Percentiles rank a stretch among this genome's conserved stretches.
phyloP scores from a whole-genome alignment of 257 asterid genomes.

The Solanum okadae region DNA sequence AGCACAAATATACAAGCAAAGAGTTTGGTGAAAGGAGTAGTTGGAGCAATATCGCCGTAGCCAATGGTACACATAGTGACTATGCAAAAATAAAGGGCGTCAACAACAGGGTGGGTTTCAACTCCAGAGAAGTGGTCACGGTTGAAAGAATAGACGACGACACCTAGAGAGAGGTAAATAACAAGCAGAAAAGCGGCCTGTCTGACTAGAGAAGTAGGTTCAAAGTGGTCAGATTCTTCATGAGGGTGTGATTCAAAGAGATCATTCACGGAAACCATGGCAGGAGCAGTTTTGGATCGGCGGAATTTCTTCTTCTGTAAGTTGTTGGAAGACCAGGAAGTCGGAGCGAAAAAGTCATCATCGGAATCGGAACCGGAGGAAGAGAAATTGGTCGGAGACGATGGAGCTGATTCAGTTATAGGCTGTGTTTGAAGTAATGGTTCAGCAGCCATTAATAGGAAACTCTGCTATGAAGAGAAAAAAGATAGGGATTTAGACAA shows the following conservation, averaged over 20 bases:
- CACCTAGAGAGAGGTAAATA: constrained; percentile 57
- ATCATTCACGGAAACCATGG: constrained; percentile 25
- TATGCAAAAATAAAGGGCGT: constrained; percentile 70
- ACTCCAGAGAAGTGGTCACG: constrained; percentile 37
- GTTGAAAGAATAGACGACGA: constrained; percentile 38
- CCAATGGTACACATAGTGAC: constrained; percentile 91
- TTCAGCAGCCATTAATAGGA: not conserved
- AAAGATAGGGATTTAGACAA: not conserved
- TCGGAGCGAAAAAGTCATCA: not conserved
- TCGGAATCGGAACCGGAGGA: not conserved
- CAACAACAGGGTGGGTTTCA: constrained; percentile 65
- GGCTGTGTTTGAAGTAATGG: not conserved
- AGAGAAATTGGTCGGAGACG: not conserved
- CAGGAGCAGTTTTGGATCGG: constrained; percentile 41
- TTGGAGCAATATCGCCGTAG: constrained; percentile 74
- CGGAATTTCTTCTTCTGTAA: constrained; percentile 21
- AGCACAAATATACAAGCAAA: constrained; percentile 65
- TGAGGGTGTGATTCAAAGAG: not conserved
- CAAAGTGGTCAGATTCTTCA: not conserved
- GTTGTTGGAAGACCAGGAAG: not conserved
- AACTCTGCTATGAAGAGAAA: not conserved
- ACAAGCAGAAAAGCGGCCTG: constrained; percentile 50
- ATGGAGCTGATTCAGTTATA: not conserved
- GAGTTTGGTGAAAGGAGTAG: constrained; percentile 39
- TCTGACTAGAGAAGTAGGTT: constrained; percentile 4